phyloP scores from a whole-genome alignment of 805 yeast species.

The Candida suzukii region DNA sequence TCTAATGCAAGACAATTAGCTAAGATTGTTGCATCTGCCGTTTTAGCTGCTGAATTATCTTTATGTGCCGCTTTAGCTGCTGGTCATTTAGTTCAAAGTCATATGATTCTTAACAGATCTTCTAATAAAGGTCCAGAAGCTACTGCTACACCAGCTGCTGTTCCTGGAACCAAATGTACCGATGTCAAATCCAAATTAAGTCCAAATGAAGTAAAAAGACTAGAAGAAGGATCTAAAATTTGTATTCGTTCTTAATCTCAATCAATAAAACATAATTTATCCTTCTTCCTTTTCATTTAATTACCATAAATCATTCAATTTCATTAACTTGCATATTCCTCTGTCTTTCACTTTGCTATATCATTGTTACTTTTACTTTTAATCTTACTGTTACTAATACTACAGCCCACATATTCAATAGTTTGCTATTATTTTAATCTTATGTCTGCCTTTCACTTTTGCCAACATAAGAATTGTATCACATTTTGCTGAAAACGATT shows the following conservation, averaged over 20 bases:
- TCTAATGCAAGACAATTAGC: conserved; percentile 92
- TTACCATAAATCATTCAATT: no score
- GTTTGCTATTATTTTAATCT: no score
- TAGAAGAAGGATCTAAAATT: conserved; percentile 65
- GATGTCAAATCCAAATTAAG: not conserved
- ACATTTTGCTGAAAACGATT: not conserved
- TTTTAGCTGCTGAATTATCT: conserved; percentile 92
- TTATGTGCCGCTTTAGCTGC: conserved; percentile 95
- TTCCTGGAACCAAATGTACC: no score
- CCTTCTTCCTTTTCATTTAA: not conserved
- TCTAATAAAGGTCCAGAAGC: conserved; percentile 1
- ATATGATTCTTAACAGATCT: conserved; percentile 86
- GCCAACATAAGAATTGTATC: no score
- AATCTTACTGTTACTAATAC: not conserved
- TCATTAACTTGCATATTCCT: no score
- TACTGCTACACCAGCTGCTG: conserved; percentile 18
- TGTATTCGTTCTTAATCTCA: conserved; percentile 54
- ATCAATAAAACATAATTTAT: not conserved
- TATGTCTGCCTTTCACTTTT: not conserved
- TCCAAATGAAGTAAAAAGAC: conserved; percentile 35
- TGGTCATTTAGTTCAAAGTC: conserved; percentile 96
- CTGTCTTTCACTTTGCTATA: not conserved
- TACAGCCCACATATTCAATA: no score
- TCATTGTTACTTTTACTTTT: no score
- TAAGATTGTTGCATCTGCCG: conserved; percentile 86